phyloP scores from a whole-genome alignment of 352 stramenopile genomes.

The Globisporangium emineosum region DNA sequence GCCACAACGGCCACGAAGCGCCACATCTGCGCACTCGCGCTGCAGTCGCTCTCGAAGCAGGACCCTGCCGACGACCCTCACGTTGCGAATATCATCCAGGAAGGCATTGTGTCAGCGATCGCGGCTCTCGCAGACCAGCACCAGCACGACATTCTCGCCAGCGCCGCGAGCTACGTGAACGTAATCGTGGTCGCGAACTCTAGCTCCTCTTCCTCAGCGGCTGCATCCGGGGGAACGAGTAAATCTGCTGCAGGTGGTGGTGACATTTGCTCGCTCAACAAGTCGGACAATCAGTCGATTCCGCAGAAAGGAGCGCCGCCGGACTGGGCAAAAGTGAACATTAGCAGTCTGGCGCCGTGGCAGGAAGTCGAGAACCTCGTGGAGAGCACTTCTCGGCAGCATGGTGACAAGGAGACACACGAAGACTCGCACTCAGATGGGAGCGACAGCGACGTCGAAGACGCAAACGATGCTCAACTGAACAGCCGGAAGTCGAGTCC shows the following conservation, averaged over 20 bases:
- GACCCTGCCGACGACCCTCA: constrained; percentile 40
- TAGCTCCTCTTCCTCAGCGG: neutral
- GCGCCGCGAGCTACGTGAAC: constrained; percentile 29
- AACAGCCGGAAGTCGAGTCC: constrained; percentile 5
- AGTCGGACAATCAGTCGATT: constrained; percentile 28
- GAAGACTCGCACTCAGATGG: constrained; percentile 41
- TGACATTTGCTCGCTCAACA: constrained; percentile 22
- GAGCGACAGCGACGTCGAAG: constrained; percentile 34
- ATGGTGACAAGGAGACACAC: constrained; percentile 20
- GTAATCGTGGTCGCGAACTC: constrained; percentile 6
- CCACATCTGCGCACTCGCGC: constrained; percentile 58
- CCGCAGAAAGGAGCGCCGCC: constrained; percentile 43
- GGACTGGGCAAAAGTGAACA: constrained; percentile 56
- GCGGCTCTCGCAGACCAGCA: constrained; percentile 55
- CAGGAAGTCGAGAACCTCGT: constrained; percentile 36
- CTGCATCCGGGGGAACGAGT: neutral
- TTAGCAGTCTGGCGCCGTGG: constrained; percentile 47
- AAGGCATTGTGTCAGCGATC: constrained; percentile 66
- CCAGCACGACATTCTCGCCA: constrained; percentile 46
- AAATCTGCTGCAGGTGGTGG: constrained; percentile 18
- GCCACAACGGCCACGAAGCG: constrained; percentile 46
- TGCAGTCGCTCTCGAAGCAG: constrained; percentile 57
- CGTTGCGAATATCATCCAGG: constrained; percentile 60
- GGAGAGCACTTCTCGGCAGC: neutral
- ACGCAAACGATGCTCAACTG: neutral